Evolutionary conservation across 805 yeast species (phyloP), one percentile per base, ranked within the genome.

Genomic region (Monosporozyma yasuniensis): DNA sequence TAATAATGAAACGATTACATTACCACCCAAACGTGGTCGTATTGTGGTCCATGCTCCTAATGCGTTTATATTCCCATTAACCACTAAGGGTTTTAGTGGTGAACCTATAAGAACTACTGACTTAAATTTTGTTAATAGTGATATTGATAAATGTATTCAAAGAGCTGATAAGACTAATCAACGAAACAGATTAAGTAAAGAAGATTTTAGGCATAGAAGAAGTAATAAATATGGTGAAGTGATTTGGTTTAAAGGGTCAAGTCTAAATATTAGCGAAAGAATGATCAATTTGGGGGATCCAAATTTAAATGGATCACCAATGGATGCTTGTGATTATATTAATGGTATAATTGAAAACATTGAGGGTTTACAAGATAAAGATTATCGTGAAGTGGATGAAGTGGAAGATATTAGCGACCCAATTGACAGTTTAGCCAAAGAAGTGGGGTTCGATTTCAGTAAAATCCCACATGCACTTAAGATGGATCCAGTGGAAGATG

Each of bases 181-280:
- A 41, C 43, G 53, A 9, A 61, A 62, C 50, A 51, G 63, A 35
- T 42, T 52, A 19, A 56, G 59, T 23, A 59, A 57, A 44, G 61
- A 58, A 16, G 60, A 61, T 42, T 52, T 59, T 14, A 54, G 28
- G n/a, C 49, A 47, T 21, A 54, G 56, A 45, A 60, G 58, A 44
- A 50, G 48, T 16, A 56, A 54, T 21, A 53, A 54, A 19, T 54
- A 60, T 35, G 72, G 72, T 12, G 79, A 80, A 35, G 58, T 79
- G 14, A 61, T 84, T 16, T 84, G 89, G 86, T 83, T 78, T 63
- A 73, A 83, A 57, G 79, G 86, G 0, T 84, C 89, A 2, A 85
- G 88, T 23, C 69, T 76, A 10, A 67, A 72, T 28, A 60, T 78
- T 18, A 60, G 68, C 5, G 71, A 69, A 52, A 61, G 83, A 51